Base-by-base conservation (phyloP, 2,329 filamentous ascomycete species). In the Aspergillus sp. region DNA sequence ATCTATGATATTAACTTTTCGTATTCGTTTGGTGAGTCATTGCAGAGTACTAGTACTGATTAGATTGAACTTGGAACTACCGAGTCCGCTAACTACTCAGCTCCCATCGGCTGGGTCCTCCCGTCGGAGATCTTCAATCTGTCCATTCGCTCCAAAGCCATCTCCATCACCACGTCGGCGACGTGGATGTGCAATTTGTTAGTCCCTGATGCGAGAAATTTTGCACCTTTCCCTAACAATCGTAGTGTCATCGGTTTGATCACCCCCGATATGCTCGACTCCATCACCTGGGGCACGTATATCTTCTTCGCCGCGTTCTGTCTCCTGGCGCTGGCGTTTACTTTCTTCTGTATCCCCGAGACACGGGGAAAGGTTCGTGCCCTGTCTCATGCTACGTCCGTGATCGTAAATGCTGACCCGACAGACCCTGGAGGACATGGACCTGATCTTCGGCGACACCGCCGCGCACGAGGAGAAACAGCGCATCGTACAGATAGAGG, bases 371-470 rank as follows among this genome's bases (percentile, higher is more conserved):
- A 71, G 61, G 67, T 71, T 55, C 14, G 54, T 51, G 24, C 16
- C 3, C 9, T 36, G 36, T 8, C 45, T 36, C 32, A 6, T 13
- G 4, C 38, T 44, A 17, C 38, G 14, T 30, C 13, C 26, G 20
- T 14, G 16, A 16, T 19, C 22, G 17, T 22, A 8, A 11, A 45
- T 10, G 11, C 30, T 33, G 26, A 30, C 24, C n/a, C 11, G 13
- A 13, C 13, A 71, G 59, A 82, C 76, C 4, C 73, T 84, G 11
- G 81, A 84, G 62, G 76, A 83, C 53, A 81, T 84, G 74, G 80
- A 83, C 42, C 70, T 71, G 35, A 72, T 74, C 32, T 76, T 76
- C 50, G 69, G 70, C 2, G 73, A 75, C 45, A 72, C 64, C 1
- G 62, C 61, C 14, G 69, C 68, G 1, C 63, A 73, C 24, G 65